Base-by-base conservation (phyloP, 176 grass and related monocot species). In the Oryza australiensis region DNA sequence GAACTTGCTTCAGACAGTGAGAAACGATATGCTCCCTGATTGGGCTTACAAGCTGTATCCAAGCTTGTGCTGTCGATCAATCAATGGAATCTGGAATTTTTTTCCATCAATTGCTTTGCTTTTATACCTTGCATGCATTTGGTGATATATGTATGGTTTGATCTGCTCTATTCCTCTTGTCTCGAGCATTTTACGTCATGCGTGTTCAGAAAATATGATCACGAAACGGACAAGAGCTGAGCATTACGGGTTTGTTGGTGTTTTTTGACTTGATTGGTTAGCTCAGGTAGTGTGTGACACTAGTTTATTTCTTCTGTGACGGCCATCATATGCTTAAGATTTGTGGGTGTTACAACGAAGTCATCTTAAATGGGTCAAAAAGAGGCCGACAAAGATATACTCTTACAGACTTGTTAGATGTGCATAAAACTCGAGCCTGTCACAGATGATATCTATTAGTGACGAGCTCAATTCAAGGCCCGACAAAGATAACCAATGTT, bases 1-100 rank as follows among this genome's bases (percentile, higher is more conserved):
- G 72, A 82, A 40, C 15, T 77, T 42, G 66, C 42, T 30, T 24
- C 13, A 29, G 73, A 40, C 57, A 78, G 30, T 57, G 12, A 42
- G 51, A 28, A 82, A 62, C 53, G 65, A 87, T 87, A 72, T 87
- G 73, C 74, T 83, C 53, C 72, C 73, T 78, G 41, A 72, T 64
- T 88, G 42, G 59, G 80, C 55, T 83, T 41, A 77, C 80, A 82
- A 55, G 66, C 73, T 88, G 86, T 66, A 78, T 67, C 66, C 80
- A 78, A 88, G 8, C 66, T 22, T 66, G 48, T 48, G 40, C 12
- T 88, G 80, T 88, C 74, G 18, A 73, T 73, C 86, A 66, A 88
- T 88, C 80, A 73, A 14, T 20, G 67, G 67, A 83, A 72, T 73
- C 59, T 78, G 33, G 42, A 83, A 72, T 40, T 66, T 30, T 37